Conservation (phyloP, 768 basidiomycete genomes). For the Boletus barrowsii region DNA sequence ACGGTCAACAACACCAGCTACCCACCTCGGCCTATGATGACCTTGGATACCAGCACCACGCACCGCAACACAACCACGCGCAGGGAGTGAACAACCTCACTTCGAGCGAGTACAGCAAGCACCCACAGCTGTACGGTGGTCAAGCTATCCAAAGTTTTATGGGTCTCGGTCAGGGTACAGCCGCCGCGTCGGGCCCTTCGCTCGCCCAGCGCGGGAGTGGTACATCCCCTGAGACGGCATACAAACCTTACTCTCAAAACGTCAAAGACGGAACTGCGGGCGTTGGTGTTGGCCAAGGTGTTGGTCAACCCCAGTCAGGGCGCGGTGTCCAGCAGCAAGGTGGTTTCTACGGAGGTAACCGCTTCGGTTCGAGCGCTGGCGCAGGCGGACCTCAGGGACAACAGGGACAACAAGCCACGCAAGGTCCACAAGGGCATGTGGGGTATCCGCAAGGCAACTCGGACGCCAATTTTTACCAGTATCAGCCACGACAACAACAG, state of each 20-base stretch:
- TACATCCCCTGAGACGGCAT: constrained; percentile 67
- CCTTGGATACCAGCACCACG: constrained; percentile 51
- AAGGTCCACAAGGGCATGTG: constrained; percentile 40
- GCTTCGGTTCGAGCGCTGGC: constrained; percentile 43
- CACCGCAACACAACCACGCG: constrained; percentile 57
- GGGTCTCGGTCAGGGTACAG: constrained; percentile 50
- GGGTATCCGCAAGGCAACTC: constrained; percentile 53
- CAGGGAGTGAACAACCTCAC: constrained; percentile 37
- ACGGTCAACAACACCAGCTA: constrained; percentile 58
- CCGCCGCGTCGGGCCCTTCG: constrained; percentile 44
- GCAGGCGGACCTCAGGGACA: constrained; percentile 48
- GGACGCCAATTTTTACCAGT: constrained; percentile 69
- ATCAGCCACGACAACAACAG: constrained; percentile 65
- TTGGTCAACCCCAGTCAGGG: constrained; percentile 36
- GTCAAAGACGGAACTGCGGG: constrained; percentile 57
- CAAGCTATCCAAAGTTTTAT: constrained; percentile 71
- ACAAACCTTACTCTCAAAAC: constrained; percentile 65
- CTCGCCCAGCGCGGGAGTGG: constrained; percentile 43
- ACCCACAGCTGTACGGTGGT: constrained; percentile 44
- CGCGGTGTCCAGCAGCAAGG: constrained; percentile 48
- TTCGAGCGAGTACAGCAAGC: constrained; percentile 44
- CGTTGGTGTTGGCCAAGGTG: constrained; percentile 38
- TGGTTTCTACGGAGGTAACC: constrained; percentile 43
- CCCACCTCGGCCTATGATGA: constrained; percentile 48
- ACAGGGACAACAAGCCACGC: constrained; percentile 38